Conservation (phyloP, 2,329 filamentous ascomycete genomes). For the Trichoderma atroviride region DNA sequence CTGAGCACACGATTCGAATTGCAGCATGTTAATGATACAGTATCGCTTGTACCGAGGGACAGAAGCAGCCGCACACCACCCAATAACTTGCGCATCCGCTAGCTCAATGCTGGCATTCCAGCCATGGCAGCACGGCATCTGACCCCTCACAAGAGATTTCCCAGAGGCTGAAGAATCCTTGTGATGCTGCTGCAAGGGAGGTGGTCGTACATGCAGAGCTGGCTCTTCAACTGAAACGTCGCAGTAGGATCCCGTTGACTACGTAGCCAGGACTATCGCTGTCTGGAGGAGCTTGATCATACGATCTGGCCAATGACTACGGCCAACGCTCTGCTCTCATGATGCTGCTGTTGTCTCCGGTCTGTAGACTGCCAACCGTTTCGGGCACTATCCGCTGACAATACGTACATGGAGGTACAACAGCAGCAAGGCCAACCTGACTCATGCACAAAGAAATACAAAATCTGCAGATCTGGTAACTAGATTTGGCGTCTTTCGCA, state of each 20-base stretch:
- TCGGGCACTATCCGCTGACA: conserved; percentile 14
- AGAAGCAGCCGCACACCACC: background rate
- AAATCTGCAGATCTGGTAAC: background rate
- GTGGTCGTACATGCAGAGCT: background rate
- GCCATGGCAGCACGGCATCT: background rate
- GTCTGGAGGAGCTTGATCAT: background rate
- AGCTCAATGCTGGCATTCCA: conserved; percentile 1
- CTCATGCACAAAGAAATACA: background rate
- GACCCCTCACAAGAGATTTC: background rate
- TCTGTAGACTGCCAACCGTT: background rate
- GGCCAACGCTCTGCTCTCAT: background rate
- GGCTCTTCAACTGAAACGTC: background rate
- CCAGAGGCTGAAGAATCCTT: background rate
- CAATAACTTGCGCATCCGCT: background rate
- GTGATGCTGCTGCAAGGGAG: background rate
- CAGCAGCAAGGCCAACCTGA: background rate
- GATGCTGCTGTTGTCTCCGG: conserved; percentile 5
- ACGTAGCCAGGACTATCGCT: background rate
- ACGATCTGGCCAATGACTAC: background rate
- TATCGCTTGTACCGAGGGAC: background rate
- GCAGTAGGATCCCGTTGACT: background rate
- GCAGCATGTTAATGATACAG: background rate
- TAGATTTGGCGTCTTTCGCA: background rate
- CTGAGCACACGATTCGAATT: background rate
- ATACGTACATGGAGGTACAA: background rate